Evolutionary conservation across 2,329 filamentous ascomycete species (phyloP), one percentile per base, ranked within the genome.

Genomic region (Beauveria rudraprayagi): DNA sequence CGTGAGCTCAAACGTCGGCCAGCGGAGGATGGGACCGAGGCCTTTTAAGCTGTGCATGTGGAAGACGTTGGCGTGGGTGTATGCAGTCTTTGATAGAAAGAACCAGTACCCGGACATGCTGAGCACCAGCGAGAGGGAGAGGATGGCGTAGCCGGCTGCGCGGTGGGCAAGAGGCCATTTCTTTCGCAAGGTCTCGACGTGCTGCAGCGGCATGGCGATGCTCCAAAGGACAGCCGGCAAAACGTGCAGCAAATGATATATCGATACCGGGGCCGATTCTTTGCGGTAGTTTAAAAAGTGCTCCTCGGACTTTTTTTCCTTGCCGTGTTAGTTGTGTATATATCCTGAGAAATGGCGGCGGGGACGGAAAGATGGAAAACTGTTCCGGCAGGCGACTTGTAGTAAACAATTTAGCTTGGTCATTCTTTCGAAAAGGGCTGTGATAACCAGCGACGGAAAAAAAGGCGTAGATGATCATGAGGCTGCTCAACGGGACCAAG

Each of bases 131-230:
- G 60, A 61, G 37, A 40, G 10, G 17, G 53, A 52, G n/a, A 61
- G 46, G 9, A 57, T 52, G 19, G 26, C 10, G 19, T 61, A 61
- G 10, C 60, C 60, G 2, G 53, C 19, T 2, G 22, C 19, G 30
- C 53, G 52, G 40, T 61, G 60, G 16, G 52, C 16, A 3, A 17
- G n/a, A 19, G 60, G 60, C 44, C 30, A 56, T 14, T 11, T 44
- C 19, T n/a, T 30, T 19, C 60, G 60, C 8, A 61, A 14, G 3
- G 37, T 19, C 4, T 51, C 60, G 22, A 53, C 17, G 41, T 61
- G 60, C 44, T 61, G 60, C n/a, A 61, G 24, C 5, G 60, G 60
- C 52, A 61, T 61, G 34, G 30, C 19, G 17, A 61, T 24, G 47
- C 53, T 52, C 60, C 60, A 57, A 2, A 57, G n/a, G 26, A 57